Evolutionary conservation across 768 basidiomycete genomes (phyloP).

Genomic region (Atractiella rhizophila): DNA sequence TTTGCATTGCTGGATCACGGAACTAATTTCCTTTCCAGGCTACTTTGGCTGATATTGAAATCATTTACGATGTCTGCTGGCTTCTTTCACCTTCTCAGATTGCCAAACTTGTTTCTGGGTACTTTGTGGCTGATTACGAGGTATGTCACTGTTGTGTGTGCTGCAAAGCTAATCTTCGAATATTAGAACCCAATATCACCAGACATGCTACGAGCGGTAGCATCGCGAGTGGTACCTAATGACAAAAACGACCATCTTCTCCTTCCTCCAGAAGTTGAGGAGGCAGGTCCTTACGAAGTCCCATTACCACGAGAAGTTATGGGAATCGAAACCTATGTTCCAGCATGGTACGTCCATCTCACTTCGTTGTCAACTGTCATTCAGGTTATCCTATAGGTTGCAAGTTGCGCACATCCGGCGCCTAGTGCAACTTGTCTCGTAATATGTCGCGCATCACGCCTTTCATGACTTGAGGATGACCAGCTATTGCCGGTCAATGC

Average conservation of each 20-base stretch:
- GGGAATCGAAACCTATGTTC: constrained; percentile 86
- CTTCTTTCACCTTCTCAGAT: constrained; percentile 98
- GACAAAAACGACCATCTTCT: constrained; percentile 92
- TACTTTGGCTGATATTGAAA: constrained; percentile 83
- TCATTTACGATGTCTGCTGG: constrained; percentile 98
- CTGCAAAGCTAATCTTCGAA: constrained; percentile 4
- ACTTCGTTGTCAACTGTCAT: neutral
- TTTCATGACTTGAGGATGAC: too few species aligned
- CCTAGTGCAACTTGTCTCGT: too few species aligned
- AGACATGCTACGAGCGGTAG: constrained; percentile 87
- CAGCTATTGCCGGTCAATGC: too few species aligned
- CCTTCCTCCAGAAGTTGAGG: constrained; percentile 84
- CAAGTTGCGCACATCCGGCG: too few species aligned
- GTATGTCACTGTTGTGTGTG: constrained; percentile 24
- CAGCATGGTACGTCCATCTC: constrained; percentile 18
- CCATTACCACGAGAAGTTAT: constrained; percentile 84
- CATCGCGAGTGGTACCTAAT: constrained; percentile 79
- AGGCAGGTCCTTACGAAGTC: constrained; percentile 82
- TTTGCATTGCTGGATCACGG: too few species aligned
- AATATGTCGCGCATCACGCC: too few species aligned
- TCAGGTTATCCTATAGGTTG: neutral
- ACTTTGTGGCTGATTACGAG: constrained; percentile 98
- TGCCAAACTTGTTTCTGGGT: constrained; percentile 74
- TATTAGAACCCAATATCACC: constrained; percentile 76
- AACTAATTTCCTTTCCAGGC: constrained; percentile 29